Evolutionary conservation across 176 grass and related monocot species (phyloP), one percentile per base, ranked within the genome.

Genomic region (Lolium rigidum): DNA sequence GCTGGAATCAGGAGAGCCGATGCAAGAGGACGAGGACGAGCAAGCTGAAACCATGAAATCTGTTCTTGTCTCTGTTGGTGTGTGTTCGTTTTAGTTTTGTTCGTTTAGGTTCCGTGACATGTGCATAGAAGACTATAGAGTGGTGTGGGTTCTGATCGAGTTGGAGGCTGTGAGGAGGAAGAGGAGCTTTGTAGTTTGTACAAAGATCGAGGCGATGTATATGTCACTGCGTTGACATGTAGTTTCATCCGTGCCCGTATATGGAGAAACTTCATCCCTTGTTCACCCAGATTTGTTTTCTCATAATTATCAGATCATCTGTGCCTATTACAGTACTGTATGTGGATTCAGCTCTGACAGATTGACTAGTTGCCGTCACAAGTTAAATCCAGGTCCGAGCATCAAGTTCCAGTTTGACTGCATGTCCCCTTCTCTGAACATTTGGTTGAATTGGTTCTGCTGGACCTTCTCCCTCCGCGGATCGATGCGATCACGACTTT

Each of bases 191-290:
- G 77, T 80, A 43, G 38, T 21, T 44, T 91, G 85, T 91, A 91
- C 86, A 88, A 85, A 91, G 86, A 81, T 76, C 82, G 71, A 88
- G 86, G 90, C 77, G 90, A 91, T 91, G 86, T 63, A 58, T 63
- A 58, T 91, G 86, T 77, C 89, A 88, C 89, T 81, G 77, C 79
- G 69, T 64, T 82, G 89, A 88, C 82, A 70, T 81, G 89, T 81
- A 86, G 89, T 85, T 77, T 85, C 82, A 16, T 63, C 89, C 82
- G 87, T 88, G 82, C 39, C 70, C 86, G 84, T 80, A 81, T 54
- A 63, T 85, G 86, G 85, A 85, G 69, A 81, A 91, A 88, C 82
- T 82, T 88, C 90, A 91, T 88, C 90, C 90, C 86, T 85, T 91
- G 82, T 85, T 87, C 71, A 83, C 74, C 47, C 76, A 83, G 43